phyloP scores from a whole-genome alignment of 2,329 filamentous ascomycete genomes.

The Podosphaera aphanis region DNA sequence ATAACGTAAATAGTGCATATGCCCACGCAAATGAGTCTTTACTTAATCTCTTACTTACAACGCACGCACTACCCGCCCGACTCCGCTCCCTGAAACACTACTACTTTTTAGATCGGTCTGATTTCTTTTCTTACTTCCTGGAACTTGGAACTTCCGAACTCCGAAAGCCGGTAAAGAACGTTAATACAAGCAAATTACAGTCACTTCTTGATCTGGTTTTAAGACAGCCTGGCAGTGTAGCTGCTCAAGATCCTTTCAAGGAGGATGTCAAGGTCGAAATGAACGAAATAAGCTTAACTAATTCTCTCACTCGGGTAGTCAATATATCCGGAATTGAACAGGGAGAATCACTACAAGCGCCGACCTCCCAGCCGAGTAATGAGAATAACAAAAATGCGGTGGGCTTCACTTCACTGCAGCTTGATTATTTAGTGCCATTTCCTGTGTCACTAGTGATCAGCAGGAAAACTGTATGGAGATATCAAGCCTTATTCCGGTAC shows the following conservation, averaged over 20 bases:
- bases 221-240: constrained; percentile 85
- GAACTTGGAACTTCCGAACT: constrained; percentile 78
- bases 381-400: constrained; percentile 70
- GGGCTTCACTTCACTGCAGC: constrained; percentile 77
- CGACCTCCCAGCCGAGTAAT: constrained; percentile 37
- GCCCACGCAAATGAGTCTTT: constrained; percentile 87
- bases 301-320: constrained; percentile 85
- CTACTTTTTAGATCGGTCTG: constrained; percentile 92
- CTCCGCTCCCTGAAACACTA: constrained; percentile 90
- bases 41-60: constrained; percentile 72
- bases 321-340: constrained; percentile 91
- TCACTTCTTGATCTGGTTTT: constrained; percentile 87
- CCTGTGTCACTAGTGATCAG: constrained; percentile 88
- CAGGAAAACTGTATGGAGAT: constrained; percentile 87
- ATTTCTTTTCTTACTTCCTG: constrained; percentile 96
- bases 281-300: constrained; percentile 82
- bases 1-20: constrained; percentile 90
- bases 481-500: constrained; percentile 89
- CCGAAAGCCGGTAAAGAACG: constrained; percentile 64
- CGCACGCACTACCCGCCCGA: constrained; percentile 69
- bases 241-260: constrained; percentile 87
- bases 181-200: constrained; percentile 85
- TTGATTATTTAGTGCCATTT: constrained; percentile 88
- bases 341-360: constrained; percentile 56
- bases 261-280: constrained; percentile 95